phyloP scores from a whole-genome alignment of 1,284 basidiomycete species.

The Inonotus hispidus region DNA sequence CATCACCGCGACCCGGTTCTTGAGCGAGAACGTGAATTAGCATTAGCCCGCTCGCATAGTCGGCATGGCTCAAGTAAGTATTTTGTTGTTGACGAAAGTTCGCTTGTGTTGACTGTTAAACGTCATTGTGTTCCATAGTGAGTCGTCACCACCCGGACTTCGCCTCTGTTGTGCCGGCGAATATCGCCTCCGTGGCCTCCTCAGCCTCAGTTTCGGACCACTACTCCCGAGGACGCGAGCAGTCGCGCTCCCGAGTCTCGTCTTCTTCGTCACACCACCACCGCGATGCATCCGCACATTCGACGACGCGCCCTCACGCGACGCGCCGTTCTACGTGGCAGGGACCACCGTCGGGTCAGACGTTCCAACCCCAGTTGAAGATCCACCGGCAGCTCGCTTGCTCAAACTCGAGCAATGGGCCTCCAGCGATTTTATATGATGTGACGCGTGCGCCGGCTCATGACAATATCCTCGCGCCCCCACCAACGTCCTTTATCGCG shows the following conservation, averaged over 20 bases:
- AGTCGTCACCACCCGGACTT: constrained; percentile 10
- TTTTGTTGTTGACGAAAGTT: not conserved
- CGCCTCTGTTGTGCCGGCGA: constrained; percentile 14
- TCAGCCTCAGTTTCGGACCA: not conserved
- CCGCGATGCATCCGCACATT: not conserved
- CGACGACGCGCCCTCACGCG: constrained; percentile 1
- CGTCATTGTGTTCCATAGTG: not conserved
- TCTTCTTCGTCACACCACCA: constrained; percentile 3
- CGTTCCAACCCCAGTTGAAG: constrained; percentile 12
- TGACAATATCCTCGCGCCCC: constrained; percentile 50
- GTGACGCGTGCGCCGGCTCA: constrained; percentile 52
- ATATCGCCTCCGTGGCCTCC: constrained; percentile 8
- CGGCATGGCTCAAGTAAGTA: constrained; percentile 12
- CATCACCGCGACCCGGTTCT: not conserved
- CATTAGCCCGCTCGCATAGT: not conserved
- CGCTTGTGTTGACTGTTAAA: not conserved
- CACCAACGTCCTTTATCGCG: constrained; percentile 33
- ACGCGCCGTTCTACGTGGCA: constrained; percentile 15
- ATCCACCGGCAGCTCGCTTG: constrained; percentile 17
- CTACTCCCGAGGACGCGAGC: not conserved
- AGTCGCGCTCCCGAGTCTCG: constrained; percentile 6
- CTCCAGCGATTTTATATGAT: constrained; percentile 38
- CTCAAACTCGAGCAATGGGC: not conserved
- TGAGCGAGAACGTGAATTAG: not conserved
- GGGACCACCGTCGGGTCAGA: not conserved